Conservation (phyloP, 768 basidiomycete species). For the Kwoniella dendrophila region DNA sequence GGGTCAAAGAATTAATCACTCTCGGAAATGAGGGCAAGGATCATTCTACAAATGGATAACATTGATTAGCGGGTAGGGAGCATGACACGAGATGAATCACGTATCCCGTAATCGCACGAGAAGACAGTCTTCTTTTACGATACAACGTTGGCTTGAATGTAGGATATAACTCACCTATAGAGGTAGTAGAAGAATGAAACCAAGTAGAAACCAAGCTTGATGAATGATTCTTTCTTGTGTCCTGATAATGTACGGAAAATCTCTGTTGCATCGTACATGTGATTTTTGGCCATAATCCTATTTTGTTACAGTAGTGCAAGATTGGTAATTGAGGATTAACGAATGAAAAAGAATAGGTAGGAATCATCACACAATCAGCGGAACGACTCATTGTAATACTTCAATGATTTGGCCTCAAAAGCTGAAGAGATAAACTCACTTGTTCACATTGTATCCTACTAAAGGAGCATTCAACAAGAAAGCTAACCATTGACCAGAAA, state of each 20-base stretch:
- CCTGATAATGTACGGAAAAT: conserved; percentile 91
- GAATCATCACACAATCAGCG: conserved; percentile 5
- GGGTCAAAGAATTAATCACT: conserved; percentile 21
- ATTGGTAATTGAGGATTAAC: background rate
- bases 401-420: too few species aligned
- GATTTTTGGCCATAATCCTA: conserved; percentile 87
- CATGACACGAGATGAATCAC: too few species aligned
- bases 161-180: conserved; percentile 60
- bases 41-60: conserved; percentile 66
- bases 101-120: too few species aligned
- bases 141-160: too few species aligned
- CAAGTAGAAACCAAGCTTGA: conserved; percentile 72
- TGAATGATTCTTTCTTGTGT: conserved; percentile 95
- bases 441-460: conserved; percentile 87
- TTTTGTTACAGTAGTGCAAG: background rate
- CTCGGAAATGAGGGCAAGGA: conserved; percentile 74
- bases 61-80: background rate
- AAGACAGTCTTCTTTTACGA: too few species aligned
- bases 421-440: conserved; percentile 66
- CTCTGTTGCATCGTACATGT: conserved; percentile 99
- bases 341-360: background rate
- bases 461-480: conserved; percentile 87
- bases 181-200: conserved; percentile 72
- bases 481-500: conserved; percentile 92
- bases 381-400: too few species aligned